Conservation (phyloP, 345 rosid genomes). For the Lepidium aucheri region DNA sequence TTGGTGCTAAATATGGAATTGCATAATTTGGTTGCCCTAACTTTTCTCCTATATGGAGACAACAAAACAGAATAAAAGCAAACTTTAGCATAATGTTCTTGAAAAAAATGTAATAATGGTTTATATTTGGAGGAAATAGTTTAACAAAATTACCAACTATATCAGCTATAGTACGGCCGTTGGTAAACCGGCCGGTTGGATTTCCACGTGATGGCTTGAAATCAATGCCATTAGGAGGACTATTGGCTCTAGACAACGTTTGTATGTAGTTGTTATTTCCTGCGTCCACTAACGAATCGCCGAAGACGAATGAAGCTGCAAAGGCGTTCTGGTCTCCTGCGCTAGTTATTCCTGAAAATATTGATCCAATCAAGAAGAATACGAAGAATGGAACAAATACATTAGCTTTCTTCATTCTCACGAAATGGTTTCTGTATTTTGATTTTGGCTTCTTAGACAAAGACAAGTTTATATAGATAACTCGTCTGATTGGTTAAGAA, state of each 20-base stretch:
- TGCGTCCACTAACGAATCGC: constrained; percentile 85
- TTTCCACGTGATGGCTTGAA: constrained; percentile 60
- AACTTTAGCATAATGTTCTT: background rate
- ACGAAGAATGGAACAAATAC: background rate
- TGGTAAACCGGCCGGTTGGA: constrained; percentile 89
- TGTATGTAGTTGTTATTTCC: constrained; percentile 79
- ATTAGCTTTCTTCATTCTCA: background rate
- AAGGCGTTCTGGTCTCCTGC: constrained; percentile 21
- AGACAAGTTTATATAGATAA: constrained; percentile 13
- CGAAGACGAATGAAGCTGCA: constrained; percentile 72
- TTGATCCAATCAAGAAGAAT: constrained; percentile 3
- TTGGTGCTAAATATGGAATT: constrained; percentile 65
- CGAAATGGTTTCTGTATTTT: background rate
- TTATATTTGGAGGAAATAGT: background rate
- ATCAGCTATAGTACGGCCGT: constrained; percentile 88
- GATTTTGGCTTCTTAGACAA: background rate
- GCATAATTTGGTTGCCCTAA: constrained; percentile 65
- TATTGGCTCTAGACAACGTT: constrained; percentile 75
- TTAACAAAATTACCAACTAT: constrained; percentile 41
- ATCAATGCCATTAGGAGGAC: constrained; percentile 81
- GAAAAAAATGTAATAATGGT: background rate
- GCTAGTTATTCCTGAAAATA: background rate
- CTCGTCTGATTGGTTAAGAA: constrained; percentile 9
- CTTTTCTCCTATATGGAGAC: constrained; percentile 56
- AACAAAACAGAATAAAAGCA: background rate